A percentile compares a stretch with the other conserved stretches of the same genome.
Conservation (phyloP, 2,329 filamentous ascomycete genomes). For the Metarhizium brunneum region DNA sequence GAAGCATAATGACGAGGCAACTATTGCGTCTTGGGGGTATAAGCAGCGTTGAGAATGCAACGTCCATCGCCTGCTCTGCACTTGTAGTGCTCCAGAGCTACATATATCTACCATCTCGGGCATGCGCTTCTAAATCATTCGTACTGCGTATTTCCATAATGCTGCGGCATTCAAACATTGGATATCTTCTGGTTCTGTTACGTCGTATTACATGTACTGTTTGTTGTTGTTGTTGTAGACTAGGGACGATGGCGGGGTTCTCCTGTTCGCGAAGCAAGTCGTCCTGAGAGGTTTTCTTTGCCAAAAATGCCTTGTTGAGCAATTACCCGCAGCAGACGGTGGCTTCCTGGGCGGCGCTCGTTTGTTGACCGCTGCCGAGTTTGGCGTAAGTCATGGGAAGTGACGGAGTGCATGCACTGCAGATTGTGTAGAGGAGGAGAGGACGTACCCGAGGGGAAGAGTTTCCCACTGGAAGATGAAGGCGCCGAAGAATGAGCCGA, state of each 20-base stretch:
- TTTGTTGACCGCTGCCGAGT: slow-evolving; percentile 13
- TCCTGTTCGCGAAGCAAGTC: too few species aligned
- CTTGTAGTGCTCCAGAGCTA: too few species aligned
- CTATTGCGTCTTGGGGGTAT: too few species aligned
- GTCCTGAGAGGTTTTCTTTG: too few species aligned
- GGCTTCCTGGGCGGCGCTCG: slow-evolving; percentile 26
- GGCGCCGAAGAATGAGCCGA: slow-evolving; percentile 63
- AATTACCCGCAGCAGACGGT: slow-evolving; percentile 32
- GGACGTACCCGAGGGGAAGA: slow-evolving; percentile 22
- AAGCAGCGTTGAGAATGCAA: too few species aligned
- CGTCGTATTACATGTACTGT: too few species aligned
- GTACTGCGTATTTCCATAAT: background rate
- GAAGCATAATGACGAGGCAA: background rate
- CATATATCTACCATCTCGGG: too few species aligned
- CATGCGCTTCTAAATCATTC: too few species aligned
- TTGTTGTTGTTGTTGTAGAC: too few species aligned
- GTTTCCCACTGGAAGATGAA: slow-evolving; percentile 68
- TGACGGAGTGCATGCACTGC: background rate
- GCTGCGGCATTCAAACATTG: background rate
- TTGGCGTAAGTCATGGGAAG: background rate
- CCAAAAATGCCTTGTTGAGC: background rate
- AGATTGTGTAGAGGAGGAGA: background rate
- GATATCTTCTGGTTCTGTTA: too few species aligned
- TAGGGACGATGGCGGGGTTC: too few species aligned
- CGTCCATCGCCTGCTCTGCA: too few species aligned